phyloP scores from a whole-genome alignment of 2,329 filamentous ascomycete genomes.

The Venturia asperata region DNA sequence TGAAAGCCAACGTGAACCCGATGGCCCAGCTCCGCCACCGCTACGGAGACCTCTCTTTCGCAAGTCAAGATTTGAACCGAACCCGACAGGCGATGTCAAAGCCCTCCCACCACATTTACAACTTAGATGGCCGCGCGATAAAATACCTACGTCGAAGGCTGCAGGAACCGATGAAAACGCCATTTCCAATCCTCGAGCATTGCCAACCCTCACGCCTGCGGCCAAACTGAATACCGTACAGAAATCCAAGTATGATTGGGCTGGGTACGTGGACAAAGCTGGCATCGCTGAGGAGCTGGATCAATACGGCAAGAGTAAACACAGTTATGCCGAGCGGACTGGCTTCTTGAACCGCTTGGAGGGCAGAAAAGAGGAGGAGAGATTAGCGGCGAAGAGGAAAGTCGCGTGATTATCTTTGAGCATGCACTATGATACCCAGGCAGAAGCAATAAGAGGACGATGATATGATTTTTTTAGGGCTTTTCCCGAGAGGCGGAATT shows the following conservation, averaged over 20 bases:
- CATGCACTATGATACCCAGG: conserved; percentile 6
- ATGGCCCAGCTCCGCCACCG: conserved; percentile 15
- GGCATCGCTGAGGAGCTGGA: conserved; percentile 56
- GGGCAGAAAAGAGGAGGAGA: conserved; percentile 49
- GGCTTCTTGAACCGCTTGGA: conserved; percentile 56
- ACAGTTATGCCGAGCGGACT: conserved; percentile 54
- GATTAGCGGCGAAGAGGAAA: conserved; percentile 33
- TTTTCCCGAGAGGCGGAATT: not conserved
- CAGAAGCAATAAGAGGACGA: not conserved
- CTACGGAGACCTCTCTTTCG: conserved; percentile 38
- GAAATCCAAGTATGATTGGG: conserved; percentile 60
- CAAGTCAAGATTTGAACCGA: conserved; percentile 45
- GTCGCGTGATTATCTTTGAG: conserved; percentile 11
- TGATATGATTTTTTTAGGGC: too few relatives aligned
- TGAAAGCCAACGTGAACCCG: conserved; percentile 32
- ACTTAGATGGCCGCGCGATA: conserved; percentile 33
- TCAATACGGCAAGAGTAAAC: conserved; percentile 54
- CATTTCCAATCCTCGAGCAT: not conserved
- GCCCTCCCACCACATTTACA: conserved; percentile 39
- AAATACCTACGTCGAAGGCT: conserved; percentile 19
- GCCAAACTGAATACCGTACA: conserved; percentile 60
- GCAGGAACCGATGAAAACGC: conserved; percentile 22
- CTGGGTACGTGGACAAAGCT: conserved; percentile 53
- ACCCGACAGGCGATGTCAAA: conserved; percentile 42
- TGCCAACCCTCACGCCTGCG: conserved; percentile 26